These are phyloP conservation scores for Nakazawaea ishiwadae DNA, from an alignment of 805 yeast species.

Conservation along the genomic window DNA sequence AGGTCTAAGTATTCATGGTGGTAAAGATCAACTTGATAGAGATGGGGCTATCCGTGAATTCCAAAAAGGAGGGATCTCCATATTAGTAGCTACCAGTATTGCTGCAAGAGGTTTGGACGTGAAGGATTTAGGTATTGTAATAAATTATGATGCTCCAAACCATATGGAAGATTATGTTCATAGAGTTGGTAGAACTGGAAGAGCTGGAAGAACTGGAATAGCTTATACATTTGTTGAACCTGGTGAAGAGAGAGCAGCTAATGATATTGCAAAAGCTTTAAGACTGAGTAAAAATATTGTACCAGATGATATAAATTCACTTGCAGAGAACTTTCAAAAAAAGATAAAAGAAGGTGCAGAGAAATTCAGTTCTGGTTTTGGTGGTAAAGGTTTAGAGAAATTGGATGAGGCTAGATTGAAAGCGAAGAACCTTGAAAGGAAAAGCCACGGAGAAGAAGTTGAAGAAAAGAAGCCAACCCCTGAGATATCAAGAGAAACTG, in stretches of 20 bases:
- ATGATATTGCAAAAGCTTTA: constrained; percentile 68
- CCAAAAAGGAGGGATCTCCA: constrained; percentile 50
- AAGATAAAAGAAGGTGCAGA: constrained; percentile 65
- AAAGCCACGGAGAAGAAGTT: constrained; percentile 40
- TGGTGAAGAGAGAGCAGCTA: constrained; percentile 57
- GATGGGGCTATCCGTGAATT: constrained; percentile 70
- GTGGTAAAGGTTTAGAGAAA: constrained; percentile 87
- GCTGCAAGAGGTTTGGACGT: constrained; percentile 96
- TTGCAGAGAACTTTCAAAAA: constrained; percentile 51
- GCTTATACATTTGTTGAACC: constrained; percentile 66
- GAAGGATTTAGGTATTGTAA: constrained; percentile 73
- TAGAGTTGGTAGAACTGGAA: constrained; percentile 92
- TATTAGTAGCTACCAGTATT: constrained; percentile 86
- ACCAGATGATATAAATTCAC: constrained; percentile 41
- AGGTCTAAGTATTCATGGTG: constrained; percentile 82
- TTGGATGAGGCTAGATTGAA: constrained; percentile 58
- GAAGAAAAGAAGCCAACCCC: constrained; percentile 15
- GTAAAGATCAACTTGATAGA: constrained; percentile 82
- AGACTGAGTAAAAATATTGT: constrained; percentile 50
- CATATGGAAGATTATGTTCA: constrained; percentile 96
- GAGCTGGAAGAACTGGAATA: constrained; percentile 78
- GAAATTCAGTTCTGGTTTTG: constrained; percentile 72
- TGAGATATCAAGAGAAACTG: constrained; percentile 21
- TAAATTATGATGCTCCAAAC: constrained; percentile 77
- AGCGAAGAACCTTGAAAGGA: constrained; percentile 44